phyloP scores from a whole-genome alignment of 306 rosid species.

The Casuarina glauca region DNA sequence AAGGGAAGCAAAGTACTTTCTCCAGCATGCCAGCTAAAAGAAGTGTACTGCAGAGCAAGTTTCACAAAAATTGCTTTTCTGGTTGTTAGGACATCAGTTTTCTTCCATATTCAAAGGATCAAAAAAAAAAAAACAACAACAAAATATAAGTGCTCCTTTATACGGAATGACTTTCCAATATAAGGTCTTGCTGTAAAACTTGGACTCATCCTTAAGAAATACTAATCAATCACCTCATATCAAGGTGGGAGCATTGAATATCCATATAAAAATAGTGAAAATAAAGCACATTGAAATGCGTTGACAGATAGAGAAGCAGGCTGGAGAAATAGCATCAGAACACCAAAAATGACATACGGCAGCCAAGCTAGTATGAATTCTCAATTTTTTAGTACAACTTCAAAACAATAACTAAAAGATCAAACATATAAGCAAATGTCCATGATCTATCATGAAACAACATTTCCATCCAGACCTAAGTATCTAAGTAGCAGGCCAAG shows the following conservation, averaged over 20 bases:
- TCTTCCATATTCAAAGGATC: neutral
- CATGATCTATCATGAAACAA: constrained; percentile 39
- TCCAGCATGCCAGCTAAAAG: neutral
- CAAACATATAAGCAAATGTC: constrained; percentile 32
- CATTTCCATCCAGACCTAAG: constrained; percentile 50
- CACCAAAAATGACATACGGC: constrained; percentile 38
- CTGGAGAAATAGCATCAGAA: constrained; percentile 33
- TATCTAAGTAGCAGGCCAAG: constrained; percentile 59
- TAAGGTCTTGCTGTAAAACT: neutral
- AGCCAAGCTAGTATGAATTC: constrained; percentile 39
- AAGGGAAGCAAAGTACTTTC: neutral
- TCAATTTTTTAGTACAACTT: constrained; percentile 41
- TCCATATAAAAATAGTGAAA: neutral
- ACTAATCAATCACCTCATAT: neutral
- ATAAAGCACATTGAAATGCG: constrained; percentile 9
- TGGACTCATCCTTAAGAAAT: neutral
- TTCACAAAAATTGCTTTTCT: neutral
- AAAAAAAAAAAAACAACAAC: neutral
- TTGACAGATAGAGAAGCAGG: constrained; percentile 12
- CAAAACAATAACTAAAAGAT: constrained; percentile 10
- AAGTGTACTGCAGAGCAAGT: neutral
- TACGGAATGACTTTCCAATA: neutral
- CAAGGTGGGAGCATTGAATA: neutral
- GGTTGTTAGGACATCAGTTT: neutral
- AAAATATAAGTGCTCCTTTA: neutral